Evolutionary conservation across 768 basidiomycete species (phyloP).

Genomic region (Phlebiopsis flavidoalba): DNA sequence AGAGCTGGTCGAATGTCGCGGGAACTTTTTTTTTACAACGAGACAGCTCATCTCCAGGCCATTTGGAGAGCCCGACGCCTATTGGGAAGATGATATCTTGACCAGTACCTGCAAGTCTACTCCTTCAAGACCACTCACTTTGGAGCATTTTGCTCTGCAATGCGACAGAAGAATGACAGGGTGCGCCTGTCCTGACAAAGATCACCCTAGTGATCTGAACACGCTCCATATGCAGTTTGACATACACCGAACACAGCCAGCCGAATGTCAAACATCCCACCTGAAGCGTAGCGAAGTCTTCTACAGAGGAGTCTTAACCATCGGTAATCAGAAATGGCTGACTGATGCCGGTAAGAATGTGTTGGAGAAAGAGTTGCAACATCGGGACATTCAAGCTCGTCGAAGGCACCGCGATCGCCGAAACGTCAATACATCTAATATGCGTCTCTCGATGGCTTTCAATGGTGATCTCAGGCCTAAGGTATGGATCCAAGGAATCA

Average conservation of each 20-base stretch:
- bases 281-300: background rate
- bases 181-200: background rate
- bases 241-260: background rate
- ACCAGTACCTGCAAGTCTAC: background rate
- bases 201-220: background rate
- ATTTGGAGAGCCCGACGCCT: background rate
- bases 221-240: background rate
- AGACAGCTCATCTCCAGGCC: background rate
- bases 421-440: background rate
- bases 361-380: background rate
- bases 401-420: background rate
- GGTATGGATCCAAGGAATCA: background rate
- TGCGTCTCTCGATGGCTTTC: background rate
- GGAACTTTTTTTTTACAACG: too few species aligned
- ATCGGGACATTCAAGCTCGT: background rate
- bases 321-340: background rate
- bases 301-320: background rate
- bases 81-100: background rate
- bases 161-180: background rate
- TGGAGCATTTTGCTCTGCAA: background rate
- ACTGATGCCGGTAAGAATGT: background rate
- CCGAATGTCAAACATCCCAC: background rate
- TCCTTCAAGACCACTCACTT: background rate
- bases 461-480: background rate
- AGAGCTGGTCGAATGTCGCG: too few species aligned